These are phyloP conservation scores for Hymenoscyphus scutula DNA, from an alignment of 2,329 filamentous ascomycete species.

Conservation along the genomic window DNA sequence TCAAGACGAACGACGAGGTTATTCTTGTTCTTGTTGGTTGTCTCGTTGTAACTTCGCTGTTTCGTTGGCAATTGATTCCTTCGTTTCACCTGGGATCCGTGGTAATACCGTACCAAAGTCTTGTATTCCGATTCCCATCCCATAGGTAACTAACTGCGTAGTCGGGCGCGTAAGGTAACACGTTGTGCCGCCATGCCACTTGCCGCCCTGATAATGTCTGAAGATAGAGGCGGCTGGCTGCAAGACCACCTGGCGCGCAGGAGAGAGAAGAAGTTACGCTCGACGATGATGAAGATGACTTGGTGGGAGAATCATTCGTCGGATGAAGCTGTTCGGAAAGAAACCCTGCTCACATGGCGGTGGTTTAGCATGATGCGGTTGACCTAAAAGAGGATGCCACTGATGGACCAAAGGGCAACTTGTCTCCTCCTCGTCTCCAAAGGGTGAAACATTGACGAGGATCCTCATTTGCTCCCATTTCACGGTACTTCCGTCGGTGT, in stretches of 20 bases:
- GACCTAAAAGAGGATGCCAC: neutral
- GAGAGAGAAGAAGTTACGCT: neutral
- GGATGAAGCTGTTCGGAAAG: neutral
- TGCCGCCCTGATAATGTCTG: neutral
- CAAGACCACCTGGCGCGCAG: neutral
- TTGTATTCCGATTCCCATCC: no score
- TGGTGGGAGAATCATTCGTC: neutral
- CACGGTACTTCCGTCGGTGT: neutral
- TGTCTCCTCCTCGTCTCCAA: neutral
- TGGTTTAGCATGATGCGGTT: neutral
- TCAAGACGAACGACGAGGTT: neutral
- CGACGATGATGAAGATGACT: neutral
- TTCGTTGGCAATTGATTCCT: neutral
- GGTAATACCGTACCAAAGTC: neutral
- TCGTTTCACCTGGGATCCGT: neutral
- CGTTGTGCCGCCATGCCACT: neutral
- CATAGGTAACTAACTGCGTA: neutral
- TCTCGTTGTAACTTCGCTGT: neutral
- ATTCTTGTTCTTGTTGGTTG: neutral
- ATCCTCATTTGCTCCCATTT: slow-evolving; percentile 7
- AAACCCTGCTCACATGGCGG: neutral
- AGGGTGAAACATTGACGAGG: slow-evolving; percentile 10
- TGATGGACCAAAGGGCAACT: no score
- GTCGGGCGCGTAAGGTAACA: neutral
- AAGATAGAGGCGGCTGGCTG: neutral